Conservation (phyloP, 2,329 filamentous ascomycete genomes). For the Thielaviopsis punctulata region DNA sequence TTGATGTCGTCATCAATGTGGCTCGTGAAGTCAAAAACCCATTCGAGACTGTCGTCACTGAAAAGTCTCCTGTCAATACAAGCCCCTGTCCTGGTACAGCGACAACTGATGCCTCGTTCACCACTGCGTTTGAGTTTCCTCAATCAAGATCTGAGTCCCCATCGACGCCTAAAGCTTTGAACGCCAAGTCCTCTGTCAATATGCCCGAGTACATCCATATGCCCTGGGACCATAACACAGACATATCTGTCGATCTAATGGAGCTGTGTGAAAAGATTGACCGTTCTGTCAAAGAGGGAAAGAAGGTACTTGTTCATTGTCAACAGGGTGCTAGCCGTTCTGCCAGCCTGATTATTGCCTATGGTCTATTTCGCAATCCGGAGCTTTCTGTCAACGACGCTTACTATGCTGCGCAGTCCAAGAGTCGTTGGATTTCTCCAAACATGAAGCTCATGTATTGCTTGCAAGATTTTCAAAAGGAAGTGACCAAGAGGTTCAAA, state of each 20-base stretch:
- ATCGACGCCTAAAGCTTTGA: conserved; percentile 37
- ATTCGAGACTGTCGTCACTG: conserved; percentile 27
- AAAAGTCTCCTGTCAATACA: conserved; percentile 19
- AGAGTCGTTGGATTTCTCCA: conserved; percentile 75
- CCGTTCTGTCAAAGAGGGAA: conserved; percentile 50
- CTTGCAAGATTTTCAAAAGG: conserved; percentile 62
- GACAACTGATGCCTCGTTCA: conserved; percentile 32
- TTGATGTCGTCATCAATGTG: conserved; percentile 74
- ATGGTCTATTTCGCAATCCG: conserved; percentile 65
- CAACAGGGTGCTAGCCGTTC: conserved; percentile 76
- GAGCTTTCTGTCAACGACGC: conserved; percentile 65
- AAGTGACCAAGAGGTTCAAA: conserved; percentile 34
- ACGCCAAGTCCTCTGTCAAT: conserved; percentile 21
- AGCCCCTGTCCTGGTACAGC: conserved; percentile 36
- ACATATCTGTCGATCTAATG: conserved; percentile 64
- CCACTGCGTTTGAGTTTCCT: conserved; percentile 19
- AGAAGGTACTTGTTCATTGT: conserved; percentile 68
- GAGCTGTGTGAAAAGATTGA: conserved; percentile 62
- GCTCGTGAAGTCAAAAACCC: conserved; percentile 69
- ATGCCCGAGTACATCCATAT: conserved; percentile 70
- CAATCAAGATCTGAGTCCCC: conserved; percentile 23
- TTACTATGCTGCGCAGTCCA: conserved; percentile 62
- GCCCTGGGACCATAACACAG: conserved; percentile 76
- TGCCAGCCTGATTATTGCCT: conserved; percentile 72
- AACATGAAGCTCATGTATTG: conserved; percentile 91